Evolutionary conservation across 768 basidiomycete genomes (phyloP).

Genomic region (Rhodotorula graminis): DNA sequence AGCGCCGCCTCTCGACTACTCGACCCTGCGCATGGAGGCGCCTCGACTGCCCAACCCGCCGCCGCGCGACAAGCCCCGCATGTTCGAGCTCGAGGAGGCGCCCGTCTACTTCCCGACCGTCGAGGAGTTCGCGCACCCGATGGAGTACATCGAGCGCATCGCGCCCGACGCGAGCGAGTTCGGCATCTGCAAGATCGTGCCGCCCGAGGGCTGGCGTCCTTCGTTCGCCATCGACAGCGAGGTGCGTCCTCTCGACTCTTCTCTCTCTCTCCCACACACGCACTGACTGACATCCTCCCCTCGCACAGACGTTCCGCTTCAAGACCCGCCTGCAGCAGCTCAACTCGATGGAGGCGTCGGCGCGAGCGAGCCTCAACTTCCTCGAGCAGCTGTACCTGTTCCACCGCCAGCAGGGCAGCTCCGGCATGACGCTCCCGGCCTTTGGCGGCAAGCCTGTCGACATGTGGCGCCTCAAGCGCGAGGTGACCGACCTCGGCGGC

Average conservation of each 20-base stretch:
- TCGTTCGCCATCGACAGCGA: slow-evolving; percentile 92
- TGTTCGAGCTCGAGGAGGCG: slow-evolving; percentile 82
- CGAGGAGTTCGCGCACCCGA: slow-evolving; percentile 92
- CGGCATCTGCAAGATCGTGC: slow-evolving; percentile 94
- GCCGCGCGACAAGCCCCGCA: slow-evolving; percentile 47
- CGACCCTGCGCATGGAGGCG: slow-evolving; percentile 36
- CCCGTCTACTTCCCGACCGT: slow-evolving; percentile 78
- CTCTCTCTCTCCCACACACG: too few species aligned
- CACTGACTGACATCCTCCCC: neutral
- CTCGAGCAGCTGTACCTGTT: slow-evolving; percentile 93
- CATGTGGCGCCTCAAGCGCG: slow-evolving; percentile 86
- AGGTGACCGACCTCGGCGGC: slow-evolving; percentile 83
- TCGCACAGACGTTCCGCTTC: slow-evolving; percentile 80
- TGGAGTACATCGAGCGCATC: slow-evolving; percentile 72
- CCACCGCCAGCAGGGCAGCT: slow-evolving; percentile 90
- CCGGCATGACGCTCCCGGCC: slow-evolving; percentile 82
- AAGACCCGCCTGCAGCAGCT: slow-evolving; percentile 89
- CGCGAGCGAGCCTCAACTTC: slow-evolving; percentile 93
- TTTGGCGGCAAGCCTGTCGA: slow-evolving; percentile 90
- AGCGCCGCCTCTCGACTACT: slow-evolving; percentile 40
- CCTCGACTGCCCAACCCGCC: slow-evolving; percentile 26
- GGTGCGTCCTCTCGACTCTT: slow-evolving; percentile 53
- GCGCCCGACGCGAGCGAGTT: slow-evolving; percentile 67
- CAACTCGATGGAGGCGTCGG: slow-evolving; percentile 95
- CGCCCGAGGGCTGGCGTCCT: slow-evolving; percentile 89